phyloP scores from a whole-genome alignment of 108 stramenopile genomes.

The Bacterosira constricta region DNA sequence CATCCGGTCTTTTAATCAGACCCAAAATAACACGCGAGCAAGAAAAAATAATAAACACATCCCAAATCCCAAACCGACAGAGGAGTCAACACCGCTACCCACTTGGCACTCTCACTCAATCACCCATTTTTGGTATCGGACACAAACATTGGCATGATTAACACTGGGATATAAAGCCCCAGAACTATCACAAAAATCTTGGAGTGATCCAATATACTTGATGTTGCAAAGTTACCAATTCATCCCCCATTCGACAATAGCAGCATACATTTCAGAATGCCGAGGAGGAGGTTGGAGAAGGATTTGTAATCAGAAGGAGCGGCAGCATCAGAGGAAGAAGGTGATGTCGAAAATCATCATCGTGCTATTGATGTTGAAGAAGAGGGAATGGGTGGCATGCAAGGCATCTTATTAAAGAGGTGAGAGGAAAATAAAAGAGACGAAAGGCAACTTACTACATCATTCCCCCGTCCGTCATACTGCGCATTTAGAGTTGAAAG shows the following conservation, averaged over 20 bases:
- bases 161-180: constrained; percentile 59
- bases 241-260: constrained; percentile 88
- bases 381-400: too few species aligned
- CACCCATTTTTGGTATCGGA: constrained; percentile 82
- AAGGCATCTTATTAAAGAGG: too few species aligned
- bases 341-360: constrained; percentile 87
- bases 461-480: too few species aligned
- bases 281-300: constrained; percentile 78
- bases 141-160: constrained; percentile 72
- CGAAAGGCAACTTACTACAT: too few species aligned
- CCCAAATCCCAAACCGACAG: constrained; percentile 89
- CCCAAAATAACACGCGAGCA: constrained; percentile 80
- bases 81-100: constrained; percentile 73
- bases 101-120: constrained; percentile 62
- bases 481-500: too few species aligned
- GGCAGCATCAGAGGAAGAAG: constrained; percentile 91
- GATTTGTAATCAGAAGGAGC: constrained; percentile 69
- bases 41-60: constrained; percentile 73
- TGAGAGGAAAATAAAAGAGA: too few species aligned
- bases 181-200: constrained; percentile 91
- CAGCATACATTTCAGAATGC: constrained; percentile 86
- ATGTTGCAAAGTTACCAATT: constrained; percentile 88
- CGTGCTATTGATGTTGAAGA: too few species aligned
- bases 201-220: constrained; percentile 66
- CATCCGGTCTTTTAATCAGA: constrained; percentile 78